Percentiles rank a stretch among this genome's conserved stretches.
phyloP scores from a whole-genome alignment of 768 basidiomycete species.

The Rhodosporidiobolus sp. region DNA sequence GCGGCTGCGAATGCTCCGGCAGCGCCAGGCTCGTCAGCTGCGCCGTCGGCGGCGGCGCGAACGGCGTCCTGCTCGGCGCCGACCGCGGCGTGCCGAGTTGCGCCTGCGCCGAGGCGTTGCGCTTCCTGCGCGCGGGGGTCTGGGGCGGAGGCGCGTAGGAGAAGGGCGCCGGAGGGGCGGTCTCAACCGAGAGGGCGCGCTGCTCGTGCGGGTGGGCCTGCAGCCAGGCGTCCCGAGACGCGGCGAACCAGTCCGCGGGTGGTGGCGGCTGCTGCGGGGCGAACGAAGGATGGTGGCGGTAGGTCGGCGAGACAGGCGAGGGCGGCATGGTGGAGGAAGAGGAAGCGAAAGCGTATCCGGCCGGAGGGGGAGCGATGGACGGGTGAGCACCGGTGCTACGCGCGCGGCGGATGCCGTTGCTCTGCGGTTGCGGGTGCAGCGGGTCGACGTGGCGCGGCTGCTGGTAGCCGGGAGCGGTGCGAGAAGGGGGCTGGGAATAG shows the following conservation, averaged over 20 bases:
- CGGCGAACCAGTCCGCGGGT: no score
- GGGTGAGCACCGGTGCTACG: no score
- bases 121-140: neutral
- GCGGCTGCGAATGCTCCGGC: neutral
- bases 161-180: neutral
- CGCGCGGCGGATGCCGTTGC: no score
- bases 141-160: neutral
- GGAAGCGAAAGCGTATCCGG: neutral
- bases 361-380: no score
- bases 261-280: no score
- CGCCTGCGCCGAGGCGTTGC: conserved; percentile 1
- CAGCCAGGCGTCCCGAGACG: no score
- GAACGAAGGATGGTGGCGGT: neutral
- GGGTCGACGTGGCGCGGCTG: no score
- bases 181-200: no score
- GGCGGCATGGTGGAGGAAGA: neutral
- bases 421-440: no score
- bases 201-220: no score
- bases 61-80: neutral
- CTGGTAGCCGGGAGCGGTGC: no score
- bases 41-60: neutral
- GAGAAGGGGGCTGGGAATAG: no score
- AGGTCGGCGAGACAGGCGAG: neutral
- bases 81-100: neutral
- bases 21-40: neutral